Evolutionary conservation across 805 yeast genomes (phyloP).

Genomic region (Candida anglica): DNA sequence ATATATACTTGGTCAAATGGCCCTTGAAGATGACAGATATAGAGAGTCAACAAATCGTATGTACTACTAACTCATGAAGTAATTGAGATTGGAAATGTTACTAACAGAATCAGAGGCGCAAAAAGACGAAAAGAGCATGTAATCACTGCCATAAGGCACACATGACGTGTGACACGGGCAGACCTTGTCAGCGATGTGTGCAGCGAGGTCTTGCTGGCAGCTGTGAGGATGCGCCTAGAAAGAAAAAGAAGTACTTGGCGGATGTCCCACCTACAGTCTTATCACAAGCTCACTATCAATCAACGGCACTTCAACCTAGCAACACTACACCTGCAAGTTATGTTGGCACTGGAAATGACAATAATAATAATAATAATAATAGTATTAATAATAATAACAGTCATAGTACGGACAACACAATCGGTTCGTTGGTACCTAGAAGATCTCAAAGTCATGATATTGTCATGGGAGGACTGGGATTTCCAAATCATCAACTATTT

Average conservation of each 20-base stretch:
- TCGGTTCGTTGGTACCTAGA: no score
- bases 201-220: conserved; percentile 60
- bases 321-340: conserved; percentile 1
- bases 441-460: no score
- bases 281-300: not conserved
- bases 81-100: no score
- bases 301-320: conserved; percentile 13
- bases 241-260: conserved; percentile 73
- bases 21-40: no score
- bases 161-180: conserved; percentile 80
- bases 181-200: conserved; percentile 82
- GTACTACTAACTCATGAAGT: no score
- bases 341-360: not conserved
- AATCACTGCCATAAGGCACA: conserved; percentile 88
- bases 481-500: conserved; percentile 3
- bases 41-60: no score
- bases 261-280: conserved; percentile 45
- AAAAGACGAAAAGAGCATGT: conserved; percentile 85
- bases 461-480: no score
- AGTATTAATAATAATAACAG: conserved; percentile 1
- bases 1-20: no score
- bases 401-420: not conserved
- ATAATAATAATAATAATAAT: not conserved
- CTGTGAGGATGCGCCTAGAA: conserved; percentile 89
- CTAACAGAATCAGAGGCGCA: conserved; percentile 28